Percentiles rank a stretch among this genome's conserved stretches.
Conservation (phyloP, 306 rosid genomes). For the Sphenostylis stenocarpa region DNA sequence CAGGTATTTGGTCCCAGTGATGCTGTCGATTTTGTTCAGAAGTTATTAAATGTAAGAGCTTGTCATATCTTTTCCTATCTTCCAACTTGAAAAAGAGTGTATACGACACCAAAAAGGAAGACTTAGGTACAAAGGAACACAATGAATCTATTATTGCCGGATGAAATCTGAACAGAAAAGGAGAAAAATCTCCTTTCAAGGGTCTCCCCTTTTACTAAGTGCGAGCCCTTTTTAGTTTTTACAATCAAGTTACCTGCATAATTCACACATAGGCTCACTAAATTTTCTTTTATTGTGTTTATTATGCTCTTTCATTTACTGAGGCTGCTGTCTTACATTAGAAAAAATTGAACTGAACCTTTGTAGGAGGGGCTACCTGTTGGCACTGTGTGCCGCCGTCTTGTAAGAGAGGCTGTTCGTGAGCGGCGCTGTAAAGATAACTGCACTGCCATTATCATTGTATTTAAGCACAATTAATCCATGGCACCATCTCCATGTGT, state of each 20-base stretch:
- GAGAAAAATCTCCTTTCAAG: not conserved
- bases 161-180: not conserved
- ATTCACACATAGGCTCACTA: not conserved
- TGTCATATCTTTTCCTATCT: slow-evolving; percentile 16
- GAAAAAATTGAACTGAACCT: slow-evolving; percentile 18
- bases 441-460: slow-evolving; percentile 75
- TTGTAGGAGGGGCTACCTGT: slow-evolving; percentile 73
- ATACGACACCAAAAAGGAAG: not conserved
- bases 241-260: not conserved
- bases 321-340: not conserved
- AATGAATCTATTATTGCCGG: not conserved
- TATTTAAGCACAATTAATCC: slow-evolving; percentile 52
- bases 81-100: slow-evolving; percentile 8
- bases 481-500: not conserved
- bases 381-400: slow-evolving; percentile 64
- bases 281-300: not conserved
- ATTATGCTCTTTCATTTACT: not conserved
- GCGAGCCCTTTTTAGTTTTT: not conserved
- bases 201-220: not conserved
- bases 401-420: slow-evolving; percentile 78
- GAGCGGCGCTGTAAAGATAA: slow-evolving; percentile 90
- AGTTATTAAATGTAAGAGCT: slow-evolving; percentile 61
- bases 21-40: slow-evolving; percentile 87
- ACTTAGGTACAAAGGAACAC: not conserved
- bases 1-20: slow-evolving; percentile 97